Evolutionary conservation across 352 stramenopile genomes (phyloP).

Genomic region (Pythium rhizo-oryzae): DNA sequence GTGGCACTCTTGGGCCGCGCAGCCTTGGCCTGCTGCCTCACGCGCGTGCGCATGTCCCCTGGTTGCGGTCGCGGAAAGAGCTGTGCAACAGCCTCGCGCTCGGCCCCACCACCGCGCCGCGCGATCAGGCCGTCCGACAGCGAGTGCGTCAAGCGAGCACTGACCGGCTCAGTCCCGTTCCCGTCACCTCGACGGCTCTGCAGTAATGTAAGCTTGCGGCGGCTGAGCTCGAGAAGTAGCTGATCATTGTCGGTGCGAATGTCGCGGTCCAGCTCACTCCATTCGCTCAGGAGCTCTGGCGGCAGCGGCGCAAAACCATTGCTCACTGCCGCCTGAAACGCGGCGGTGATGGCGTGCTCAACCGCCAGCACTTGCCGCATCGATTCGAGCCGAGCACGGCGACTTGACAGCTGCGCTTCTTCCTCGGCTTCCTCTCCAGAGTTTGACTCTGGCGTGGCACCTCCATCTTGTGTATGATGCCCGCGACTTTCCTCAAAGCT

Average conservation of each 20-base stretch:
- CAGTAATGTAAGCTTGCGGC: constrained; percentile 9
- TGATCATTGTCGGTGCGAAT: constrained; percentile 4
- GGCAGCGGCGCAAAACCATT: no score
- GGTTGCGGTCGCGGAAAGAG: not conserved
- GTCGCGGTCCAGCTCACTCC: constrained; percentile 1
- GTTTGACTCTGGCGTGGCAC: not conserved
- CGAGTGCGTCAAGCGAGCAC: constrained; percentile 2
- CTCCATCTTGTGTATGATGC: not conserved
- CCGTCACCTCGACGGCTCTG: not conserved
- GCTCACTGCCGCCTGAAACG: not conserved
- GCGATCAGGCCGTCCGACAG: constrained; percentile 4
- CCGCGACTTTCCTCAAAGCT: not conserved
- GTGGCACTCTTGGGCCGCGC: not conserved
- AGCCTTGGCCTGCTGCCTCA: not conserved
- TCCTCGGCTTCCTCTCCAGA: not conserved
- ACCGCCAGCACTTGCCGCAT: not conserved
- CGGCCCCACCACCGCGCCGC: not conserved
- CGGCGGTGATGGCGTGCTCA: constrained; percentile 9
- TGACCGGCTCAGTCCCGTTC: not conserved
- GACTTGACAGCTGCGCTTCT: not conserved
- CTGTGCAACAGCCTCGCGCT: not conserved
- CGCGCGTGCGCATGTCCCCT: not conserved
- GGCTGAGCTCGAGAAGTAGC: constrained; percentile 9
- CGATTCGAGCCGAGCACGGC: not conserved
- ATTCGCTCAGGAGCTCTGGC: not conserved